A percentile compares a stretch with the other conserved stretches of the same genome.
phyloP scores from a whole-genome alignment of 257 asterid genomes.

The Solanum virginianum region DNA sequence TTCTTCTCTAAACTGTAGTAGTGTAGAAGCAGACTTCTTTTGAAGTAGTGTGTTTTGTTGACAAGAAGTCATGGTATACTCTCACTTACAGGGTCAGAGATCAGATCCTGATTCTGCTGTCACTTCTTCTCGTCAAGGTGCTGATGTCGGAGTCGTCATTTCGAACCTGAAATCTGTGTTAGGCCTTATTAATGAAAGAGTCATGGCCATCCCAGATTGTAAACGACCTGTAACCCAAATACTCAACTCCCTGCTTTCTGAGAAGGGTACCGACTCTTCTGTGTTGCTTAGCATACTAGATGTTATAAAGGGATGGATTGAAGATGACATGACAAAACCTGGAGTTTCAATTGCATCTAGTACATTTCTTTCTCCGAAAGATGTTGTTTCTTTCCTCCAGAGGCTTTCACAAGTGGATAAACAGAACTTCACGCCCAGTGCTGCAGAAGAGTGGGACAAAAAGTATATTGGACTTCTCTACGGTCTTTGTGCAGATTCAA shows the following conservation, averaged over 20 bases:
- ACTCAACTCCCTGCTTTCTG: conserved; percentile 73
- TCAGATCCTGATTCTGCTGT: conserved; percentile 86
- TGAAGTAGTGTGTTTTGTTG: neutral
- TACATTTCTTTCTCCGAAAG: conserved; percentile 70
- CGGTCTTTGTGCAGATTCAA: conserved; percentile 90
- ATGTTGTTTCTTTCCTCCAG: conserved; percentile 83
- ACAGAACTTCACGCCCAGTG: conserved; percentile 53
- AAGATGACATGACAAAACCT: conserved; percentile 68
- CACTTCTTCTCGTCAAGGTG: conserved; percentile 95
- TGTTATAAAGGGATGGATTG: conserved; percentile 85
- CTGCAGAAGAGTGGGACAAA: conserved; percentile 83
- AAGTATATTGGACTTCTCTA: conserved; percentile 87
- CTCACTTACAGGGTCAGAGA: conserved; percentile 62
- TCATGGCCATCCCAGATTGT: conserved; percentile 88
- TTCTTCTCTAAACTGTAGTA: neutral
- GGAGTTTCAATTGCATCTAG: conserved; percentile 56
- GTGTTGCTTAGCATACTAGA: conserved; percentile 86
- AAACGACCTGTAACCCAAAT: conserved; percentile 80
- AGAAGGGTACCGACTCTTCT: conserved; percentile 87
- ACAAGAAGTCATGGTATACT: neutral
- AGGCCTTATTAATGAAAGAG: conserved; percentile 72
- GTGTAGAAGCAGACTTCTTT: neutral
- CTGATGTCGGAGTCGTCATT: conserved; percentile 79
- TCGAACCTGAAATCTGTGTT: conserved; percentile 73
- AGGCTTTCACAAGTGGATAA: conserved; percentile 97